phyloP scores from a whole-genome alignment of 352 stramenopile species.

The Phytophthora vignae region DNA sequence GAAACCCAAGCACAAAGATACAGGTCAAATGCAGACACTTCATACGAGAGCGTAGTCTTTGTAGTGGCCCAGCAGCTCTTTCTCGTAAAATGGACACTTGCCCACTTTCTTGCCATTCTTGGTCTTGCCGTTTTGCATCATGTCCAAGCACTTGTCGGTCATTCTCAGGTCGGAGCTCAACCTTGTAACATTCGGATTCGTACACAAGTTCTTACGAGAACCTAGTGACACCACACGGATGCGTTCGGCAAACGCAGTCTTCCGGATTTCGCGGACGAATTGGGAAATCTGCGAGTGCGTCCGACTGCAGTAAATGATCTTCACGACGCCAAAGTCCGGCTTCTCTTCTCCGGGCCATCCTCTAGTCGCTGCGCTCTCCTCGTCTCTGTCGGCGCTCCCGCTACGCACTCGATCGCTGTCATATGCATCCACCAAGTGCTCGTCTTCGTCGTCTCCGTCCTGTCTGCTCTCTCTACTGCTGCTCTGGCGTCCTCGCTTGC shows the following conservation, averaged over 20 bases:
- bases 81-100: constrained; percentile 89
- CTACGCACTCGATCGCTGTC: constrained; percentile 61
- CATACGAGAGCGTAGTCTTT: constrained; percentile 83
- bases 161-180: constrained; percentile 82
- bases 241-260: constrained; percentile 72
- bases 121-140: constrained; percentile 78
- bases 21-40: constrained; percentile 8
- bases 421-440: constrained; percentile 81
- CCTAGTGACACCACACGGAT: constrained; percentile 86
- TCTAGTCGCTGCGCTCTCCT: constrained; percentile 28
- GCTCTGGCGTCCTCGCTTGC: constrained; percentile 44
- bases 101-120: constrained; percentile 57
- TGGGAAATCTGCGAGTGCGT: constrained; percentile 92
- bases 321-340: constrained; percentile 55
- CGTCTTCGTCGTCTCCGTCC: constrained; percentile 42
- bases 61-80: constrained; percentile 73
- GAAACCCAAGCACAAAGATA: constrained; percentile 11
- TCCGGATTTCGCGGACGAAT: constrained; percentile 89
- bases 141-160: constrained; percentile 87
- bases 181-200: constrained; percentile 74
- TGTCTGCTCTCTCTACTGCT: constrained; percentile 17
- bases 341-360: constrained; percentile 31
- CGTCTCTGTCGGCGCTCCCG: constrained; percentile 44
- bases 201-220: constrained; percentile 87
- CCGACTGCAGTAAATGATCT: constrained; percentile 93